These are phyloP conservation scores for Penicillium freii DNA, from an alignment of 2,329 filamentous ascomycete genomes.

Conservation along the genomic window DNA sequence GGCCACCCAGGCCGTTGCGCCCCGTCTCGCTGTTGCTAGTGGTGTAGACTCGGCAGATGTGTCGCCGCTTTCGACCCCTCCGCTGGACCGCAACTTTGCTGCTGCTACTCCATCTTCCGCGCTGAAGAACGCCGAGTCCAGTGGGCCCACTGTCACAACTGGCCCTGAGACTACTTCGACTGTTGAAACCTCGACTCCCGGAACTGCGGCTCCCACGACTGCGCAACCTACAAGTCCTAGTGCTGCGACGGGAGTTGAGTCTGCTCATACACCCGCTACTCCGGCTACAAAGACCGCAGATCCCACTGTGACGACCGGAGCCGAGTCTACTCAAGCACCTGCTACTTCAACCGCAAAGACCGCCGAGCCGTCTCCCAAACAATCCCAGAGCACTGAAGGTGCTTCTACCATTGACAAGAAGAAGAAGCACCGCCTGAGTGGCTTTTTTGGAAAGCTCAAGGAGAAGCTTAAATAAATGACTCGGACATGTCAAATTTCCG, in stretches of 20 bases:
- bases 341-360: constrained; percentile 23
- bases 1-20: constrained; percentile 39
- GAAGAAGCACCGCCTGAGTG: constrained; percentile 65
- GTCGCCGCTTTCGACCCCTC: constrained; percentile 28
- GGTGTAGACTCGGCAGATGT: constrained; percentile 26
- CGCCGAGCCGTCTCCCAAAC: constrained; percentile 12
- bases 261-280: constrained; percentile 20
- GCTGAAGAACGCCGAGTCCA: constrained; percentile 5
- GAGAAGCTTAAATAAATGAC: constrained; percentile 49
- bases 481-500: background rate
- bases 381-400: constrained; percentile 10
- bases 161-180: constrained; percentile 16
- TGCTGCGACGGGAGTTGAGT: constrained; percentile 27
- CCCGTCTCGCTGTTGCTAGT: constrained; percentile 23
- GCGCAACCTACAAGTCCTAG: constrained; percentile 19
- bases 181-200: constrained; percentile 18
- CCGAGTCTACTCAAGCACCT: constrained; percentile 20
- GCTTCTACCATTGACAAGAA: constrained; percentile 33
- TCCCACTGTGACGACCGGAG: constrained; percentile 27
- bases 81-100: constrained; percentile 18
- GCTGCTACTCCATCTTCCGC: constrained; percentile 13
- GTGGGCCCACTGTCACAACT: constrained; percentile 19
- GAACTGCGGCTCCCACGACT: background rate
- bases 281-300: constrained; percentile 18
- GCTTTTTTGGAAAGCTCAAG: constrained; percentile 58